These are phyloP conservation scores for Ophiostoma perfectum DNA, from an alignment of 2,329 filamentous ascomycete species.

Conservation along the genomic window DNA sequence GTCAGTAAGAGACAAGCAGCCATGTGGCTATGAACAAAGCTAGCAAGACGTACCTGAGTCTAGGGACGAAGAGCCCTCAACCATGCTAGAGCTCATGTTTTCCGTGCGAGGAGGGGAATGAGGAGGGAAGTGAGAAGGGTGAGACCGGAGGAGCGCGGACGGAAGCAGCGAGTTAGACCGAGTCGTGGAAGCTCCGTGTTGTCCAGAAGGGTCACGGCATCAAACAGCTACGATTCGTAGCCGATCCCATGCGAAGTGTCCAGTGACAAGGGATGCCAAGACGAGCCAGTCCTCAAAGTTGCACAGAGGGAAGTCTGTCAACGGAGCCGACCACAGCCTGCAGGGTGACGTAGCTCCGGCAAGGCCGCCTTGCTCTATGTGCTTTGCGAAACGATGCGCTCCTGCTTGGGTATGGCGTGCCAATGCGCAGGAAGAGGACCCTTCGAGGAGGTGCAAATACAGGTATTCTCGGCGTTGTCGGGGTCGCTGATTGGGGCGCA, in stretches of 20 bases:
- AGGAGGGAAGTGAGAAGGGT: background rate
- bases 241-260: background rate
- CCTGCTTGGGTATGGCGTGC: too few relatives aligned
- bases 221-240: slow-evolving; percentile 1
- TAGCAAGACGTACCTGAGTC: slow-evolving; percentile 25
- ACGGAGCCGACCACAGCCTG: background rate
- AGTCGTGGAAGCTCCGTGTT: background rate
- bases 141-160: background rate
- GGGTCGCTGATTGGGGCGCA: slow-evolving; percentile 5
- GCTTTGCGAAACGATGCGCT: background rate
- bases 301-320: background rate
- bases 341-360: slow-evolving; percentile 8
- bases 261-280: background rate
- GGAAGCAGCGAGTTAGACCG: background rate
- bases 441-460: background rate
- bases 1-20: background rate
- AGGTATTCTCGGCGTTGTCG: background rate
- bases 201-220: background rate
- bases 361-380: background rate
- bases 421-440: too few relatives aligned
- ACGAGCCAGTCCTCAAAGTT: background rate
- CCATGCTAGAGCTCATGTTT: slow-evolving; percentile 24
- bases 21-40: background rate
- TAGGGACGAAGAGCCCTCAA: slow-evolving; percentile 25
- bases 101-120: background rate